These are phyloP conservation scores for Cerioporus squamosus DNA, from an alignment of 1,284 basidiomycete genomes.

Conservation along the genomic window DNA sequence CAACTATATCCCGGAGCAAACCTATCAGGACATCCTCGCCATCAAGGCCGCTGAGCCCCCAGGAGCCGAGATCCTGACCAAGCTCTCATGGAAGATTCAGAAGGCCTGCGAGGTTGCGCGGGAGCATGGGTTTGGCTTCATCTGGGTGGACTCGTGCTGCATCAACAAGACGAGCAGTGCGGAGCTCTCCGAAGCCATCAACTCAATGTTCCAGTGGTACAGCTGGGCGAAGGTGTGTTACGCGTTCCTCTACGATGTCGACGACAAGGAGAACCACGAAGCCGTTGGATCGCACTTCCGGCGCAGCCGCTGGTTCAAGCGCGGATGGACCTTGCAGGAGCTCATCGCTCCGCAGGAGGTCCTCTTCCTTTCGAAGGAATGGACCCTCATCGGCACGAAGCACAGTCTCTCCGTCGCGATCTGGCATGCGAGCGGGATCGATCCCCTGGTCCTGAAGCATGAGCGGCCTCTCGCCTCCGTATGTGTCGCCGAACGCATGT, in stretches of 20 bases:
- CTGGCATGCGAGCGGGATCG: background rate
- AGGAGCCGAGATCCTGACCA: background rate
- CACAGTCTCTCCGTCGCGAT: background rate
- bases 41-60: background rate
- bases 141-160: slow-evolving; percentile 2
- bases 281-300: background rate
- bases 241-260: background rate
- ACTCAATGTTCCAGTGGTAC: slow-evolving; percentile 3
- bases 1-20: background rate
- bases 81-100: background rate
- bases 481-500: background rate
- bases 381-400: background rate
- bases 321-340: background rate
- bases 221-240: background rate
- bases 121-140: background rate
- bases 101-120: background rate
- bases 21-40: background rate
- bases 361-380: background rate
- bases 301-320: background rate
- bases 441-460: background rate
- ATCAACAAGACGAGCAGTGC: background rate
- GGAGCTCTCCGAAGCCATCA: background rate
- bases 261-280: background rate
- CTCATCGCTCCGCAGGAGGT: background rate
- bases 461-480: background rate